phyloP scores from a whole-genome alignment of 495 filamentous ascomycete genomes.

The Trichoderma erinaceum region DNA sequence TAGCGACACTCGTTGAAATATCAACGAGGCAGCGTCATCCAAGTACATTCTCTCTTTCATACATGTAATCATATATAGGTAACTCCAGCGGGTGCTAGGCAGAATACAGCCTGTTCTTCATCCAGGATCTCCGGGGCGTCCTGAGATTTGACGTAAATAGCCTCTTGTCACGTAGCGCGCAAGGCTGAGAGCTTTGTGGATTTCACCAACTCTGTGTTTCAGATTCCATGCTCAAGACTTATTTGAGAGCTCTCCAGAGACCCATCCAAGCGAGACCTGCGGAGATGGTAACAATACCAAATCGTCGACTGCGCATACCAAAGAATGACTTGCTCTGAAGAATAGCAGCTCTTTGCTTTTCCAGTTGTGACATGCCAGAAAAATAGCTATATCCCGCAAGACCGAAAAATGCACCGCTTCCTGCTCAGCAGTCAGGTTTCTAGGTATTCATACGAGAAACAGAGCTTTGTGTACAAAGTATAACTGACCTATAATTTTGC shows the following conservation, averaged over 20 bases:
- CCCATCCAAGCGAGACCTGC: conserved; percentile 65
- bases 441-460: neutral
- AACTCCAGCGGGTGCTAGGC: neutral
- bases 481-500: conserved; percentile 59
- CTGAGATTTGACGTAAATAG: no score
- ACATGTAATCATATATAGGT: neutral
- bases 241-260: conserved; percentile 37
- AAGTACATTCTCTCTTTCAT: neutral
- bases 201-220: neutral
- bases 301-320: conserved; percentile 65
- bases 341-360: conserved; percentile 61
- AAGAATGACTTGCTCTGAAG: conserved; percentile 64
- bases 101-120: neutral
- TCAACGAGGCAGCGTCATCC: neutral
- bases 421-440: conserved; percentile 35
- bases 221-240: neutral
- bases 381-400: conserved; percentile 82
- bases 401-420: conserved; percentile 79
- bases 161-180: neutral
- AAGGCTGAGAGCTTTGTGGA: neutral
- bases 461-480: neutral
- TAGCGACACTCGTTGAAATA: neutral
- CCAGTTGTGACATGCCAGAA: conserved; percentile 71
- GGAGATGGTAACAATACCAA: conserved; percentile 67
- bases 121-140: neutral